These are phyloP conservation scores for Leersia perrieri DNA, from an alignment of 176 grass and related monocot genomes.

Conservation along the genomic window DNA sequence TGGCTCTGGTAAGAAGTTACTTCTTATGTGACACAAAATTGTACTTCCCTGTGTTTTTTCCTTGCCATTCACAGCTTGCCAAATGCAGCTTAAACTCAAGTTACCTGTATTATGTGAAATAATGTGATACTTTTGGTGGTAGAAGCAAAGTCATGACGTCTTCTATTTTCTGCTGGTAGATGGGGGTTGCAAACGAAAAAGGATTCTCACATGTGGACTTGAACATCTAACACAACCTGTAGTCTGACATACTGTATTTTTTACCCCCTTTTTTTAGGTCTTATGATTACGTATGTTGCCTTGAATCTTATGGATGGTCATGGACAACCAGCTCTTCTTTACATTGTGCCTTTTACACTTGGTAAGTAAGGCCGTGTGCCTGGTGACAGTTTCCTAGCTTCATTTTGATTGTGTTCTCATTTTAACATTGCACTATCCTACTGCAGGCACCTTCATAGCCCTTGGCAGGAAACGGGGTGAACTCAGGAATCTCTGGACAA, in stretches of 20 bases:
- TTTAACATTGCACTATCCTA: neutral
- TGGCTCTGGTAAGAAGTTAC: conserved; percentile 68
- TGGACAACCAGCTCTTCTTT: conserved; percentile 92
- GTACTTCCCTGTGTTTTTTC: neutral
- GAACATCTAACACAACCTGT: neutral
- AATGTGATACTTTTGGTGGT: neutral
- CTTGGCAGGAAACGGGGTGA: conserved; percentile 76
- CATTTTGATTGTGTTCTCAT: neutral
- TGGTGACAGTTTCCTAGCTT: neutral
- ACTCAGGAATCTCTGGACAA: conserved; percentile 78
- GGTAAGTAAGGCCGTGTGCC: conserved; percentile 43
- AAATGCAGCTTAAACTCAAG: conserved; percentile 10
- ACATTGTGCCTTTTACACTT: conserved; percentile 94
- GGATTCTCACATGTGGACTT: neutral
- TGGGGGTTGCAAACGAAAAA: neutral
- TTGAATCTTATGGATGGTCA: conserved; percentile 98
- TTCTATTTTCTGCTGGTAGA: neutral
- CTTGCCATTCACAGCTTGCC: neutral
- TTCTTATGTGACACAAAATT: neutral
- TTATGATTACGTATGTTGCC: conserved; percentile 86
- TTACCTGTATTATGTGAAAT: neutral
- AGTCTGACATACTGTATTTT: neutral
- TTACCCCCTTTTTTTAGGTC: conserved; percentile 37
- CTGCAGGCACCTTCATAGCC: conserved; percentile 73
- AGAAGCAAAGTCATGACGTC: neutral